Evolutionary conservation across 1,284 basidiomycete species (phyloP).

Genomic region (Nidula niveotomentosa): DNA sequence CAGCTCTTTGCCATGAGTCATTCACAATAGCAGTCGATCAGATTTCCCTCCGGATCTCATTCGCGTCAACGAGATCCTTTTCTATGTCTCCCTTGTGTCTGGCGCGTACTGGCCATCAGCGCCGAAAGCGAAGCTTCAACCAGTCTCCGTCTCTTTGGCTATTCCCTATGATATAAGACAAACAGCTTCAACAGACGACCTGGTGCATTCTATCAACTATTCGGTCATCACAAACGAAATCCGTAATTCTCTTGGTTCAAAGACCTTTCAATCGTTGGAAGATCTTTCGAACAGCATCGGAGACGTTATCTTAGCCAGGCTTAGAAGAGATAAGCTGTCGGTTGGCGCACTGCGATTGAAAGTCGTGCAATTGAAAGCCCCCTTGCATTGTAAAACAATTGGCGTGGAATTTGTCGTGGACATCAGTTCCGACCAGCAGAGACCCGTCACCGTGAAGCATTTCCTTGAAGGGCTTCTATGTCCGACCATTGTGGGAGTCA

Average conservation of each 20-base stretch:
- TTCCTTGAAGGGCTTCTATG: conserved; percentile 53
- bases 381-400: conserved; percentile 51
- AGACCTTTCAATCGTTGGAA: conserved; percentile 39
- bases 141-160: conserved; percentile 54
- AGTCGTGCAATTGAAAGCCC: conserved; percentile 49
- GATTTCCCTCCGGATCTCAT: conserved; percentile 33
- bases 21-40: not conserved
- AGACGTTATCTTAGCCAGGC: conserved; percentile 25
- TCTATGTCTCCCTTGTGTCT: conserved; percentile 35
- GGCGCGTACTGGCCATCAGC: conserved; percentile 43
- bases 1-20: too few species aligned
- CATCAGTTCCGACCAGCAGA: not conserved
- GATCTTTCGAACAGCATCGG: conserved; percentile 41
- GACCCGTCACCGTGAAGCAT: conserved; percentile 22
- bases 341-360: conserved; percentile 37
- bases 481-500: conserved; percentile 70
- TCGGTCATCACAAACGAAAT: conserved; percentile 37
- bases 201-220: conserved; percentile 62
- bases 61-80: conserved; percentile 45
- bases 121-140: conserved; percentile 41
- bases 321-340: conserved; percentile 20
- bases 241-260: conserved; percentile 12
- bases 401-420: conserved; percentile 38
- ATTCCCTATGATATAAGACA: conserved; percentile 55
- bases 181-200: conserved; percentile 56